Conservation (phyloP, 1,284 basidiomycete species). For the Leccinum angustisporum region DNA sequence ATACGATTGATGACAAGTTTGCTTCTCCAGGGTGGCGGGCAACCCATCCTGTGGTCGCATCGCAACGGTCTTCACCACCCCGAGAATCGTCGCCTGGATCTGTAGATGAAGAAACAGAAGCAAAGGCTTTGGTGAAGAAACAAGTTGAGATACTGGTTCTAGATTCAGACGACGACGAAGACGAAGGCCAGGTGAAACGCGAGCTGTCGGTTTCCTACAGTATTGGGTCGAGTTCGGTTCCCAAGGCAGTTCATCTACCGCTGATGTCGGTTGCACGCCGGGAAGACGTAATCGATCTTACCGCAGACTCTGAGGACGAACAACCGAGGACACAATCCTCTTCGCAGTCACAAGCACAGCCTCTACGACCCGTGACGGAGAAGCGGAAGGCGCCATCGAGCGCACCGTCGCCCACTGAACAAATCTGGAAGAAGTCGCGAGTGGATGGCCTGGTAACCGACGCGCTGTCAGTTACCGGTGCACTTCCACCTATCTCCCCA, state of each 20-base stretch:
- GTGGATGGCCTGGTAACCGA: constrained; percentile 36
- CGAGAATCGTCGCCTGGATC: constrained; percentile 37
- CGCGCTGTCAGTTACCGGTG: constrained; percentile 8
- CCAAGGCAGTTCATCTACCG: constrained; percentile 18
- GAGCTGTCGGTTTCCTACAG: constrained; percentile 64
- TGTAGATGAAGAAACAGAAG: constrained; percentile 42
- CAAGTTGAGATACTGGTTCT: constrained; percentile 68
- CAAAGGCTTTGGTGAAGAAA: constrained; percentile 39
- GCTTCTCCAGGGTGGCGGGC: constrained; percentile 73
- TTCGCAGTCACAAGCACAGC: constrained; percentile 21
- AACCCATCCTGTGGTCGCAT: constrained; percentile 42
- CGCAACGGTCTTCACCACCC: constrained; percentile 32
- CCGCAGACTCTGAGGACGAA: constrained; percentile 74
- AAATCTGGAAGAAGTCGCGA: constrained; percentile 72
- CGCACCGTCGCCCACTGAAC: constrained; percentile 54
- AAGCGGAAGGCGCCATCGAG: constrained; percentile 61
- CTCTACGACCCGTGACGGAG: constrained; percentile 32
- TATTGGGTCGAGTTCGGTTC: constrained; percentile 39
- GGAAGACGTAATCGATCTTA: constrained; percentile 73
- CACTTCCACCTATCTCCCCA: constrained; percentile 27
- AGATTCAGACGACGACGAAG: constrained; percentile 70
- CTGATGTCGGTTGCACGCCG: constrained; percentile 24
- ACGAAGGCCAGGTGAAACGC: constrained; percentile 71
- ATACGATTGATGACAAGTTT: constrained; percentile 84
- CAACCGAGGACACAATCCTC: constrained; percentile 41